Evolutionary conservation across 2,329 filamentous ascomycete species (phyloP).

Genomic region (Cladophialophora psammophila): DNA sequence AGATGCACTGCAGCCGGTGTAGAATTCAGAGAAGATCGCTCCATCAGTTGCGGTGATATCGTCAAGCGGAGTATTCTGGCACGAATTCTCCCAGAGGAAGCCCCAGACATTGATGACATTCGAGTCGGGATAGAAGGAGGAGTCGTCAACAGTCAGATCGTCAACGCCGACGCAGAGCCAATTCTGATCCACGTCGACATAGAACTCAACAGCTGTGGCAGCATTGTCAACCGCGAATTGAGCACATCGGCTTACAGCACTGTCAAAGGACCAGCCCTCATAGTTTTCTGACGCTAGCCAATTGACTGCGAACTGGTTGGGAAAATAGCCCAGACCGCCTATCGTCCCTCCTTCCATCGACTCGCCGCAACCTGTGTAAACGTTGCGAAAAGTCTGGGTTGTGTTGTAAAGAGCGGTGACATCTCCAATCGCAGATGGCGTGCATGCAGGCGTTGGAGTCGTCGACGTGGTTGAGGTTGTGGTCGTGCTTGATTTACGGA

Average conservation of each 20-base stretch:
- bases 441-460: conserved; percentile 9
- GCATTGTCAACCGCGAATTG: conserved; percentile 15
- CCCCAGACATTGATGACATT: conserved; percentile 18
- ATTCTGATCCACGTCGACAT: conserved; percentile 19
- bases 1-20: conserved; percentile 21
- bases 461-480: conserved; percentile 17
- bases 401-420: conserved; percentile 15
- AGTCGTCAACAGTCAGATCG: conserved; percentile 3
- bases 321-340: conserved; percentile 7
- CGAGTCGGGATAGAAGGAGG: conserved; percentile 13
- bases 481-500: conserved; percentile 1
- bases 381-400: conserved; percentile 18
- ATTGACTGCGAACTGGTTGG: conserved; percentile 16
- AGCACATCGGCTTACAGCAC: conserved; percentile 15
- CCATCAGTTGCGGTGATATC: conserved; percentile 15
- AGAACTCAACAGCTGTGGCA: conserved; percentile 13
- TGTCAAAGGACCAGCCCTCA: conserved; percentile 11
- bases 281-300: conserved; percentile 13
- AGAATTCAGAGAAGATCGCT: conserved; percentile 16
- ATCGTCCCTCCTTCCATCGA: conserved; percentile 13
- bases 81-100: conserved; percentile 19
- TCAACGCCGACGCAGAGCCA: conserved; percentile 19
- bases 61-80: conserved; percentile 18
- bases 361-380: conserved; percentile 13
- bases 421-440: conserved; percentile 16